Evolutionary conservation across 139 green algal genomes (phyloP).

Genomic region (Picochlorum sp.): DNA sequence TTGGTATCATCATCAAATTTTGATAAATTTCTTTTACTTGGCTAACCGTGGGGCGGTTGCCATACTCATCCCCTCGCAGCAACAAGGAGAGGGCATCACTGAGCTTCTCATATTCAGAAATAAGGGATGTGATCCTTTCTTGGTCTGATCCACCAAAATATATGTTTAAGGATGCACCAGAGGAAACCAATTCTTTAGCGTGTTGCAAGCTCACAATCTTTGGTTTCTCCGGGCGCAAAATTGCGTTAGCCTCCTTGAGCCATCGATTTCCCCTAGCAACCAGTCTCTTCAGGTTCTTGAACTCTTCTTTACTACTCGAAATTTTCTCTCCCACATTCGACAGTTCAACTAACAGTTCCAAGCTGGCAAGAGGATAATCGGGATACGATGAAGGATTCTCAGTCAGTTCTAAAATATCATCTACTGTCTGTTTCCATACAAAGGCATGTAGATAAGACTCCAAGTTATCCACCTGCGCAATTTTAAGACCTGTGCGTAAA

Average conservation of each 20-base stretch:
- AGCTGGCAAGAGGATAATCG: background rate
- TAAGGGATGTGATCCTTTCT: too few relatives aligned
- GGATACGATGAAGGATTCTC: background rate
- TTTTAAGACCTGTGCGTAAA: conserved; percentile 10
- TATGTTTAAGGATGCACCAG: background rate
- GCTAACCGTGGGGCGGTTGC: too few relatives aligned
- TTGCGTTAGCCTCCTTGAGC: conserved; percentile 7
- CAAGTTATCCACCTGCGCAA: conserved; percentile 31
- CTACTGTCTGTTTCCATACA: conserved; percentile 8
- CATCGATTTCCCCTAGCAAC: conserved; percentile 18
- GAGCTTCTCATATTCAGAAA: too few relatives aligned
- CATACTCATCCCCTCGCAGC: too few relatives aligned
- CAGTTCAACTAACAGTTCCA: conserved; percentile 3
- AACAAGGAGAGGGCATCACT: too few relatives aligned
- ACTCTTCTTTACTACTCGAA: conserved; percentile 18
- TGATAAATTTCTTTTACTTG: too few relatives aligned
- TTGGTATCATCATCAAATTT: conserved; percentile 10
- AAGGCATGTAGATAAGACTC: conserved; percentile 26
- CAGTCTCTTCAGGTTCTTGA: conserved; percentile 3
- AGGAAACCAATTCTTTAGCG: background rate
- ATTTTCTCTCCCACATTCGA: conserved; percentile 31
- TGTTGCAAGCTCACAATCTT: conserved; percentile 1
- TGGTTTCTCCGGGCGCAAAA: conserved; percentile 6
- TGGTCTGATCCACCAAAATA: background rate
- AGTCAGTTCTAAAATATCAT: background rate